Base-by-base conservation (phyloP, 129 eudicot genomes). In the Gnaphalium uliginosum region DNA sequence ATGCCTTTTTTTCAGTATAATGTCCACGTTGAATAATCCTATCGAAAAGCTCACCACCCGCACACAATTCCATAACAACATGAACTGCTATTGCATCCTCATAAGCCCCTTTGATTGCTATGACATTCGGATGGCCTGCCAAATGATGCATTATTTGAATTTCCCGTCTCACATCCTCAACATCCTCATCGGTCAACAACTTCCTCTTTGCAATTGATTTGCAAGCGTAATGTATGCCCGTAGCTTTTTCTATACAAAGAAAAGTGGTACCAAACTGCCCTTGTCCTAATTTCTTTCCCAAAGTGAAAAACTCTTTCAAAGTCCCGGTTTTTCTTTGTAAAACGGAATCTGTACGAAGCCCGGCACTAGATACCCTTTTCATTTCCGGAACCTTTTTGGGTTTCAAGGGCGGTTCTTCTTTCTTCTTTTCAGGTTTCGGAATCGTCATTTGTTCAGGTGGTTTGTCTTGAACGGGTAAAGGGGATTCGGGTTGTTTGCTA, bases 141-240 rank as follows among this genome's bases (percentile, higher is more conserved):
- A 92, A 84, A 64, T 92, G 98, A 77, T 92, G 98, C 98, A 92
- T 92, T 84, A 92, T 92, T 85, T 92, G 98, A 86, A 92, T 88
- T 61, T 92, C 98, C 85, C 96, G 82, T 80, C 98, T 88, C 54
- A 92, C 98, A 82, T 92, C 98, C 81, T 92, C 98, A 8, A 92
- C 98, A 63, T 92, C 98, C 22, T 92, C 98, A 11, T 89, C 92
- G 2, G 92, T 88, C 83, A 92, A 78, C 71, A 92, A 66, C 86
- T 92, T 92, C 81, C 98, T 83, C 79, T 92, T 92, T 3, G 98
- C 98, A 69, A 92, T 92, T 14, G 98, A 92, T 81, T 92, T 92
- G 85, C 98, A 92, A 18, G 98, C 98, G 25, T 82, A 92, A 58
- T 86, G 87, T 50, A 81, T 74, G 2, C 92, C 92, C 0, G 90